These are phyloP conservation scores for Cerrena zonata DNA, from an alignment of 1,284 basidiomycete species.

Conservation along the genomic window DNA sequence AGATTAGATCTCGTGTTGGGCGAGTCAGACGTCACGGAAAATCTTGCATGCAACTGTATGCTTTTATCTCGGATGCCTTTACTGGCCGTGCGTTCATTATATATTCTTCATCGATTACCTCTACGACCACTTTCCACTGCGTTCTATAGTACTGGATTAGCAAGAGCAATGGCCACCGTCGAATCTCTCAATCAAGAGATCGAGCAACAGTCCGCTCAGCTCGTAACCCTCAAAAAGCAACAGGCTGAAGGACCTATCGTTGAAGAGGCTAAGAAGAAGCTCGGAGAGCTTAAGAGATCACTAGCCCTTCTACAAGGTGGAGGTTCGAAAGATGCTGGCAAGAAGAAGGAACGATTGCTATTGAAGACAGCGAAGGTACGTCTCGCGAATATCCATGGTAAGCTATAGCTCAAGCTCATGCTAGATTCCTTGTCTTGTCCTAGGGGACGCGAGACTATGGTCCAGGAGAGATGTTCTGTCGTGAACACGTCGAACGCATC, in stretches of 20 bases:
- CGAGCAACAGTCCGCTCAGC: constrained; percentile 43
- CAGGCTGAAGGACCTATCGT: constrained; percentile 40
- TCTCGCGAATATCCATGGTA: constrained; percentile 11
- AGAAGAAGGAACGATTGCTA: constrained; percentile 63
- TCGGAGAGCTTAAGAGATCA: constrained; percentile 63
- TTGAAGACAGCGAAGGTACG: constrained; percentile 80
- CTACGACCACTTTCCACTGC: constrained; percentile 1
- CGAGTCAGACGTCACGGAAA: constrained; percentile 7
- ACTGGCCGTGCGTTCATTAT: constrained; percentile 5
- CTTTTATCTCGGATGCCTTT: constrained; percentile 6
- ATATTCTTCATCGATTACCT: constrained; percentile 10
- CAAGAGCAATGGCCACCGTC: constrained; percentile 29
- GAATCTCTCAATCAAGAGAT: constrained; percentile 46
- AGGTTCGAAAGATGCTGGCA: constrained; percentile 35
- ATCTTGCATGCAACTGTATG: not conserved
- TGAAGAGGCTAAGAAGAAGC: constrained; percentile 62
- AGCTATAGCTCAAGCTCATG: constrained; percentile 21
- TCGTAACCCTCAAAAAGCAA: constrained; percentile 57
- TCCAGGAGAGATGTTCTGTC: constrained; percentile 88
- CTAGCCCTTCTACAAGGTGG: constrained; percentile 41
- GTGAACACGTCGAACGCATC: constrained; percentile 84
- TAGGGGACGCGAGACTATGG: constrained; percentile 96
- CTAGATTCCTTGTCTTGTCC: constrained; percentile 3
- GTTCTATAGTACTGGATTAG: not conserved
- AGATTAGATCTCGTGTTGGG: constrained; percentile 2